These are phyloP conservation scores for Triangularia setosa DNA, from an alignment of 2,329 filamentous ascomycete genomes.

Conservation along the genomic window DNA sequence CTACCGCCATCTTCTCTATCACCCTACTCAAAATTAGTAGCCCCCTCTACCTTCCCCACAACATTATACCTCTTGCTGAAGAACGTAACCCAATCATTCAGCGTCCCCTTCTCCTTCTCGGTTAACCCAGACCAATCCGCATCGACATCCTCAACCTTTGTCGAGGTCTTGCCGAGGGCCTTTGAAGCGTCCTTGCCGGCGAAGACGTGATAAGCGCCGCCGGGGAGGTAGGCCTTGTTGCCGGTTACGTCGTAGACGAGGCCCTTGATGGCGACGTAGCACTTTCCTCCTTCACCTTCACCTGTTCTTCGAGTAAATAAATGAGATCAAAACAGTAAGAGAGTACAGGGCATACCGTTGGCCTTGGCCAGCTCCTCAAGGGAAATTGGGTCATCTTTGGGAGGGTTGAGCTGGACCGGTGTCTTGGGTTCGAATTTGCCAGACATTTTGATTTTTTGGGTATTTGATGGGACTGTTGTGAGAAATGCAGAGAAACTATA, in stretches of 20 bases:
- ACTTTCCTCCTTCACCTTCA: slow-evolving; percentile 54
- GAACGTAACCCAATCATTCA: slow-evolving; percentile 93
- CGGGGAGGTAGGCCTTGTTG: slow-evolving; percentile 80
- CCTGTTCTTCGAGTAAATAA: slow-evolving; percentile 42
- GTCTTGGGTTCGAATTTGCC: slow-evolving; percentile 75
- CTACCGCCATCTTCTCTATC: background rate
- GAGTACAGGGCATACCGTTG: slow-evolving; percentile 57
- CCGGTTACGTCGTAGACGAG: slow-evolving; percentile 91
- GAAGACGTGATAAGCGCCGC: slow-evolving; percentile 85
- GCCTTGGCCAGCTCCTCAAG: slow-evolving; percentile 73
- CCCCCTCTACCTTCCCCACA: slow-evolving; percentile 63
- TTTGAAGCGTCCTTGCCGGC: slow-evolving; percentile 94
- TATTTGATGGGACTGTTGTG: background rate
- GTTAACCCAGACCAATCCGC: slow-evolving; percentile 79
- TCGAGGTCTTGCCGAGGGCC: slow-evolving; percentile 79
- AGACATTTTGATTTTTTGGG: slow-evolving; percentile 41
- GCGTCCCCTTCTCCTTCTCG: slow-evolving; percentile 78
- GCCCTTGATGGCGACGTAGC: slow-evolving; percentile 74
- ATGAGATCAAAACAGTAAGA: background rate
- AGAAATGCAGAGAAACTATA: background rate
- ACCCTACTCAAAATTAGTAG: slow-evolving; percentile 51
- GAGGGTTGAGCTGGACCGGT: slow-evolving; percentile 71
- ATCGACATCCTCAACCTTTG: slow-evolving; percentile 77
- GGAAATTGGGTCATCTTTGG: slow-evolving; percentile 85
- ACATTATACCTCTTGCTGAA: slow-evolving; percentile 97